Base-by-base conservation (phyloP, 2,329 filamentous ascomycete species). In the Neoarthrinium moseri region DNA sequence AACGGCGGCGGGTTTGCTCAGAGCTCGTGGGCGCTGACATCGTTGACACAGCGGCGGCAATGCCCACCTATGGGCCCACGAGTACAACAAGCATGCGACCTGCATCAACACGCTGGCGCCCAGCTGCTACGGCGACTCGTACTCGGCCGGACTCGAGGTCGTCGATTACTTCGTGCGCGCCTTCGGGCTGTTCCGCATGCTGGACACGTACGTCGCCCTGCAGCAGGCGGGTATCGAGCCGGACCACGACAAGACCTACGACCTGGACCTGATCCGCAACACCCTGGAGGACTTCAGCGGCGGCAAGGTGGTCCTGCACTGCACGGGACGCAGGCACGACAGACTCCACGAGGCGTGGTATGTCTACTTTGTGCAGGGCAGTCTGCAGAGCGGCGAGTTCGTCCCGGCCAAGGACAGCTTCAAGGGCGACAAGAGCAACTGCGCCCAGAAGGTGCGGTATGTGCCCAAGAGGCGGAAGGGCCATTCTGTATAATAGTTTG, bases 31-130 rank as follows among this genome's bases (percentile, higher is more conserved):
- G 26, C 22, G 11, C 22, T 26, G 8, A 20, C 27, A 17, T 29
- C 15, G 12, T 22, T 15, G 4, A 18, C 12, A 8, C 45, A 66
- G 66, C 45, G 68, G 68, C 21, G 58, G 62, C 18, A 72, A 72
- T 52, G 58, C 66, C 24, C 62, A 67, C 43, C 61, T 89, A 56
- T 89, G 85, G 85, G 73, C 80, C 55, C 83, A 87, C 64, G 85
- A 89, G 60, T 89, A 83, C 78, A 73, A 75, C 62, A 87, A 86
- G 63, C 84, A 89, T 62, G 86, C 80, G 24, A 87, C 84, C 11
- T 89, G 86, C 67, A 81, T 89, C 57, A 83, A 80, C 59, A 89
- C 86, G 0, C 76, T 89, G 36, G 68, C 83, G 3, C 77, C 83
- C 0, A 58, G 67, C 17, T 89, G 86, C 72, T 89, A 88, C 67